Base-by-base conservation (phyloP, 2,329 filamentous ascomycete genomes). In the Ophiostoma sp. region DNA sequence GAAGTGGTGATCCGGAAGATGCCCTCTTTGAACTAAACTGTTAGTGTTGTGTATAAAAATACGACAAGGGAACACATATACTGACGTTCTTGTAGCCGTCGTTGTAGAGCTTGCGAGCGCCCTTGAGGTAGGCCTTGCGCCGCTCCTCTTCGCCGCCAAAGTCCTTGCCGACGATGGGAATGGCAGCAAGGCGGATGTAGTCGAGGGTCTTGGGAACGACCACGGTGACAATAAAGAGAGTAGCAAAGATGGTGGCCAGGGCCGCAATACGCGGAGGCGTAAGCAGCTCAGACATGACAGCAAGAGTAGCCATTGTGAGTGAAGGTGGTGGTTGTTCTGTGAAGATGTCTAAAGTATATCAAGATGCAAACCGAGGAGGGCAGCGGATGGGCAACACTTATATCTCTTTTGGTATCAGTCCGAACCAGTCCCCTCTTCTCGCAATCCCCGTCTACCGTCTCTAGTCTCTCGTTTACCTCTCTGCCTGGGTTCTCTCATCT, bases 61-160 rank as follows among this genome's bases (percentile, higher is more conserved):
- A n/a, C 8, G 13, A 11, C 13, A 48, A 48, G 3, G 4, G 13
- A 44, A 20, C 1, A 44, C 1, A 4, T 31, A 60, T 31, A 71
- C 68, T 44, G 41, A 44, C 17, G 20, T 48, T 48, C 44, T 60
- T 65, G 60, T 71, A 71, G n/a, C 70, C 70, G 31, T 68, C 68
- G 23, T 68, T 68, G 67, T 71, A 71, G 17, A 71, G 54, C 35
- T 69, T 66, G n/a, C 67, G 65, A 6, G 70, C 70, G 33, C 66
- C 17, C 1, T 15, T 52, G 8, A 70, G 60, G 60, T 71, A 71
- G 4, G 70, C 68, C 66, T 57, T 39, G 15, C 70, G 54, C 2
- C 70, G 65, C 57, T 69, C 36, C 31, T 70, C 68, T 31, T 62
- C 52, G 35, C 68, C 33, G 41, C 70, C 70, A 11, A 70, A 44